These are phyloP conservation scores for Lactarius vividus DNA, from an alignment of 768 basidiomycete genomes.

Conservation along the genomic window DNA sequence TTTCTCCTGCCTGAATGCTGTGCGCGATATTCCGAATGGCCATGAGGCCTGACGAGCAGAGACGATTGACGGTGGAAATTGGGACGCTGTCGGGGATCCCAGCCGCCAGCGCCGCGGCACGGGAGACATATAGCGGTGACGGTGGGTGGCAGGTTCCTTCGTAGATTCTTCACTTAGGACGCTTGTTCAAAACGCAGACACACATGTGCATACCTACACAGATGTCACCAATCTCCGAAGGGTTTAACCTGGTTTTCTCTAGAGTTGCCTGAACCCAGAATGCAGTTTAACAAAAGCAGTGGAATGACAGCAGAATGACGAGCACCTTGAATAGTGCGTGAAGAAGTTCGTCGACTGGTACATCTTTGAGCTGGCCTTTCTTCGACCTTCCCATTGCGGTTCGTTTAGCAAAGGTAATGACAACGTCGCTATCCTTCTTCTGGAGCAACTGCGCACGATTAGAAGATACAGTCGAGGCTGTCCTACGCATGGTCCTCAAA, in stretches of 20 bases:
- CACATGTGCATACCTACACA: slow-evolving; percentile 60
- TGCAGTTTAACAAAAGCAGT: background rate
- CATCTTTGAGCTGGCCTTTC: slow-evolving; percentile 92
- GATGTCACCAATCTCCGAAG: slow-evolving; percentile 74
- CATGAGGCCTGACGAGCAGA: slow-evolving; percentile 90
- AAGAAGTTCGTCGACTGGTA: slow-evolving; percentile 84
- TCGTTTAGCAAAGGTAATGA: slow-evolving; percentile 84
- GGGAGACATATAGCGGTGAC: slow-evolving; percentile 76
- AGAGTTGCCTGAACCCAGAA: slow-evolving; percentile 53
- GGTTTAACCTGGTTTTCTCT: slow-evolving; percentile 63
- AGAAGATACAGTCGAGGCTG: slow-evolving; percentile 32
- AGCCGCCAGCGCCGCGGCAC: slow-evolving; percentile 84
- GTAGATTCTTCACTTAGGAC: background rate
- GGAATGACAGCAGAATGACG: background rate
- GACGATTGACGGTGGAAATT: slow-evolving; percentile 87
- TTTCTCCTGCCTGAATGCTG: slow-evolving; percentile 78
- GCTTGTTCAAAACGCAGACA: background rate
- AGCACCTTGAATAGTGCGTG: slow-evolving; percentile 75
- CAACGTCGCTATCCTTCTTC: slow-evolving; percentile 70
- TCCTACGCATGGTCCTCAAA: slow-evolving; percentile 6
- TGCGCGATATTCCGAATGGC: slow-evolving; percentile 90
- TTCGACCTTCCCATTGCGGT: slow-evolving; percentile 81
- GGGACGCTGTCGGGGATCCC: slow-evolving; percentile 86
- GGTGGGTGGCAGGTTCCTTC: slow-evolving; percentile 82
- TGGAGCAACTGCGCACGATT: slow-evolving; percentile 57